Percentiles rank a stretch among this genome's conserved stretches.
Conservation (phyloP, 768 basidiomycete species). For the Peribolospora baueri region DNA sequence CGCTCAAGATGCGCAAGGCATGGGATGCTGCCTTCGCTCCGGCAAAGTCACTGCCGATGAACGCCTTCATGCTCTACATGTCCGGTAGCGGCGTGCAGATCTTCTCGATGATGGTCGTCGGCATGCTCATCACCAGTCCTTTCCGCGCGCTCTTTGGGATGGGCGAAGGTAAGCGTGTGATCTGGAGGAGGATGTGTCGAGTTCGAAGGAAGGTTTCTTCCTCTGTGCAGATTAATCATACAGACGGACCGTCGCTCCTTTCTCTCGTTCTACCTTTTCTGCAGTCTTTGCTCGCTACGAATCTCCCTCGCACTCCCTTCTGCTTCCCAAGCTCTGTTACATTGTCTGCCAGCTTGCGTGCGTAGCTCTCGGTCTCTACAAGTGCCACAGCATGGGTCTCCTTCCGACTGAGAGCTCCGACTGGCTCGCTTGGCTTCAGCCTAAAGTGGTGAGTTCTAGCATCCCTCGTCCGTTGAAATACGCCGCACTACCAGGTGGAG, state of each 20-base stretch:
- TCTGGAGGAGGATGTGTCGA: too few relatives aligned
- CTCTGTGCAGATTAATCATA: too few relatives aligned
- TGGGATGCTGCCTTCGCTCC: too few relatives aligned
- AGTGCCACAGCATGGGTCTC: constrained; percentile 13
- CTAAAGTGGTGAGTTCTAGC: background rate
- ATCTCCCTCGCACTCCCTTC: background rate
- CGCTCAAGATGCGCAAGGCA: too few relatives aligned
- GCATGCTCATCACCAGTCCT: constrained; percentile 12
- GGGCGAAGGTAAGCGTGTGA: constrained; percentile 9
- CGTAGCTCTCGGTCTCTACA: constrained; percentile 13
- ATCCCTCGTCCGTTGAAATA: too few relatives aligned
- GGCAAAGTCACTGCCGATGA: too few relatives aligned
- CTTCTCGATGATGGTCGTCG: constrained; percentile 14
- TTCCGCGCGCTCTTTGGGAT: constrained; percentile 7
- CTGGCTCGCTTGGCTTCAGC: constrained; percentile 8
- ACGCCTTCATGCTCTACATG: constrained; percentile 17
- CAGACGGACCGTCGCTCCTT: background rate
- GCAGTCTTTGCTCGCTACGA: constrained; percentile 4
- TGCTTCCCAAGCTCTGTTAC: constrained; percentile 12
- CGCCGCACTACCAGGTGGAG: too few relatives aligned
- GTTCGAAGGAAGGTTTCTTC: too few relatives aligned
- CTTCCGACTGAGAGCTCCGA: constrained; percentile 11
- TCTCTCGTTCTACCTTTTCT: background rate
- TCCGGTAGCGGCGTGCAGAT: constrained; percentile 14
- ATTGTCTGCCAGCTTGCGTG: constrained; percentile 11